Percentiles rank a stretch among this genome's conserved stretches.
Conservation (phyloP, 2,329 filamentous ascomycete genomes). For the Pseudogymnoascus verrucosus region DNA sequence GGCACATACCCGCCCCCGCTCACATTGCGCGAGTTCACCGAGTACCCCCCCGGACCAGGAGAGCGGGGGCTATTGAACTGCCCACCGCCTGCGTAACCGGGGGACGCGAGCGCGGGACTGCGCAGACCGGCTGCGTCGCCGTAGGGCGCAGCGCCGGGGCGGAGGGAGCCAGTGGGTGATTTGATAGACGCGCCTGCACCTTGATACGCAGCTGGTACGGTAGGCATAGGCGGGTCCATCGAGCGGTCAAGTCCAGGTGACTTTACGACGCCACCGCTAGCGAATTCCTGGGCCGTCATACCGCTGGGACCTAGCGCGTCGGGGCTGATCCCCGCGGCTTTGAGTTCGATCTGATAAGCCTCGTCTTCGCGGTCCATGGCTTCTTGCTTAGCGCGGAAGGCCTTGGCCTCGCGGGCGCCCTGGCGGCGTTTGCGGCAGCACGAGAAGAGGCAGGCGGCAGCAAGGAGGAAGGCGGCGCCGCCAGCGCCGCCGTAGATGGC, state of each 20-base stretch:
- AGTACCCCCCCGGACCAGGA: not conserved
- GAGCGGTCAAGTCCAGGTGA: not conserved
- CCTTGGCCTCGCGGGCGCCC: conserved; percentile 43
- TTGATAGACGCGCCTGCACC: not conserved
- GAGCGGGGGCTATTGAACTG: not conserved
- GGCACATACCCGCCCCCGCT: not conserved
- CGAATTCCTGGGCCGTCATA: conserved; percentile 2
- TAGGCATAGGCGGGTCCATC: not conserved
- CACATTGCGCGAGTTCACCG: not conserved
- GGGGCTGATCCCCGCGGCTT: not conserved
- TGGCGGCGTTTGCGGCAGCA: conserved; percentile 47
- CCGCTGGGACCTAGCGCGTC: not conserved
- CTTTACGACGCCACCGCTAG: not conserved
- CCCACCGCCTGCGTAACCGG: not conserved
- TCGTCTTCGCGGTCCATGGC: conserved; percentile 23
- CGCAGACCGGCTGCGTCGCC: not conserved
- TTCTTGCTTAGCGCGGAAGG: conserved; percentile 25
- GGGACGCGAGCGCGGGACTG: not conserved
- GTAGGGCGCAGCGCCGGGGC: not conserved
- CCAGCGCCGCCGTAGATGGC: conserved; percentile 44
- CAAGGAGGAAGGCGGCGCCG: conserved; percentile 36
- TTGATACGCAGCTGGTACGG: not conserved
- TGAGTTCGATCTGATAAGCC: conserved; percentile 21
- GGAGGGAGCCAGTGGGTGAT: not conserved
- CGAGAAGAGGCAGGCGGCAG: conserved; percentile 40